Conservation (phyloP, 176 grass and related monocot genomes). For the Paspalum vaginatum region DNA sequence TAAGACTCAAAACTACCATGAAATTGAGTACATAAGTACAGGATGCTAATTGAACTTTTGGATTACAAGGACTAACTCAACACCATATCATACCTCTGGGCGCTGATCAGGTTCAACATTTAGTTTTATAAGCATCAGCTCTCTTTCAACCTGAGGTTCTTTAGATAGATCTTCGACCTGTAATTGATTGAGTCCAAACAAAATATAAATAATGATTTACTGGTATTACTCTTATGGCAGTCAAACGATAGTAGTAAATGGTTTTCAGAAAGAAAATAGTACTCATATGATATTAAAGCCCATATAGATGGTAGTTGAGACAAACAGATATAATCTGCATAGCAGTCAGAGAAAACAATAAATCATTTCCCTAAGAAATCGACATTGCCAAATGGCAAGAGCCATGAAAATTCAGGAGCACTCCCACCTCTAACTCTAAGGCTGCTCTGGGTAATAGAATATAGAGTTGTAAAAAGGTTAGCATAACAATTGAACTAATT, state of each 20-base stretch:
- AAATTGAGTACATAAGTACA: not conserved
- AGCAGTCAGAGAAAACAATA: not conserved
- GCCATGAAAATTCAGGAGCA: not conserved
- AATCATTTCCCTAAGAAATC: not conserved
- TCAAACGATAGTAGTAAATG: conserved; percentile 1
- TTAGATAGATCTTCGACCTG: conserved; percentile 97
- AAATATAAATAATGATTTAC: not conserved
- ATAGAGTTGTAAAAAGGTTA: not conserved
- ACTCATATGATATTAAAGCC: not conserved
- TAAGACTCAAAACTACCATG: conserved; percentile 13
- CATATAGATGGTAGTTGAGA: conserved; percentile 12
- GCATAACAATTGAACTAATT: conserved; percentile 4
- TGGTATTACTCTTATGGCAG: not conserved
- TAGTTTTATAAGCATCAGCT: conserved; percentile 98
- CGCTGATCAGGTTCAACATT: conserved; percentile 67
- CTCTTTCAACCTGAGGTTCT: conserved; percentile 93
- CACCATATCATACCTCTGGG: conserved; percentile 61
- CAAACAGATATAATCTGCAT: conserved; percentile 9
- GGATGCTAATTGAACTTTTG: conserved; percentile 9
- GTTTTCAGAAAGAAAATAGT: not conserved
- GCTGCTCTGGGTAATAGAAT: not conserved
- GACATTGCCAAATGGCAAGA: not conserved
- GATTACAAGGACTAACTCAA: not conserved
- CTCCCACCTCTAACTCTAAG: not conserved
- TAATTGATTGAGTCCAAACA: conserved; percentile 29